Evolutionary conservation across 129 eudicot species (phyloP).

Genomic region (Saussurea involucrata): DNA sequence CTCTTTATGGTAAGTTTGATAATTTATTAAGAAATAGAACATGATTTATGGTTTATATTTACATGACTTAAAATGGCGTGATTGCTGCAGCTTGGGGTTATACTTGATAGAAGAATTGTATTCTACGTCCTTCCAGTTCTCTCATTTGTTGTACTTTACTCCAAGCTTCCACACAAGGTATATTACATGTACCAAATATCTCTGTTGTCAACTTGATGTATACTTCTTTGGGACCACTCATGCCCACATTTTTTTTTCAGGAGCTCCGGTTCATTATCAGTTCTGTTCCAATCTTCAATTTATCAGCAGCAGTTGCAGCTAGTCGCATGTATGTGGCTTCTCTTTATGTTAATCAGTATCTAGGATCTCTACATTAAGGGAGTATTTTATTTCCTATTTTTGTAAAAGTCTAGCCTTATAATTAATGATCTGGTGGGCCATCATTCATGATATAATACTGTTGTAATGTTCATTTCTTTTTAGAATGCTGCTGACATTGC

Average conservation of each 20-base stretch:
- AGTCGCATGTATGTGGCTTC: slow-evolving; percentile 67
- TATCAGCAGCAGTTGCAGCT: slow-evolving; percentile 91
- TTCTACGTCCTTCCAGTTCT: slow-evolving; percentile 68
- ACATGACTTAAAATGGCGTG: slow-evolving; percentile 7
- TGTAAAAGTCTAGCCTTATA: not conserved
- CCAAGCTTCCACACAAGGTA: slow-evolving; percentile 99
- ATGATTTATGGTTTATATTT: not conserved
- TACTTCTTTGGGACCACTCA: not conserved
- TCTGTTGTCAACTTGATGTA: slow-evolving; percentile 8
- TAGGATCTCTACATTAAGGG: not conserved
- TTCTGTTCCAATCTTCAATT: slow-evolving; percentile 88
- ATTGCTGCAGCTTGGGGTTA: slow-evolving; percentile 65
- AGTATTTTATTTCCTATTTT: not conserved
- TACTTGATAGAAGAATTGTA: slow-evolving; percentile 77
- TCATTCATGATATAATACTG: not conserved
- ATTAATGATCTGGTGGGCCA: too few species aligned
- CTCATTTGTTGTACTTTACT: slow-evolving; percentile 80
- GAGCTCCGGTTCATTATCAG: slow-evolving; percentile 93
- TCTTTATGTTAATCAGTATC: slow-evolving; percentile 6
- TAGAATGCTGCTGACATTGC: not conserved
- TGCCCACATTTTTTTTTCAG: slow-evolving; percentile 39
- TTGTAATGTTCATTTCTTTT: not conserved
- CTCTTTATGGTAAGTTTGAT: slow-evolving; percentile 70
- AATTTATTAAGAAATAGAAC: not conserved
- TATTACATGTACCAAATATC: not conserved